Percentiles rank a stretch among this genome's conserved stretches.
Evolutionary conservation across 1,139 yeast genomes (phyloP).

Genomic region (Geotrichum fermentans): DNA sequence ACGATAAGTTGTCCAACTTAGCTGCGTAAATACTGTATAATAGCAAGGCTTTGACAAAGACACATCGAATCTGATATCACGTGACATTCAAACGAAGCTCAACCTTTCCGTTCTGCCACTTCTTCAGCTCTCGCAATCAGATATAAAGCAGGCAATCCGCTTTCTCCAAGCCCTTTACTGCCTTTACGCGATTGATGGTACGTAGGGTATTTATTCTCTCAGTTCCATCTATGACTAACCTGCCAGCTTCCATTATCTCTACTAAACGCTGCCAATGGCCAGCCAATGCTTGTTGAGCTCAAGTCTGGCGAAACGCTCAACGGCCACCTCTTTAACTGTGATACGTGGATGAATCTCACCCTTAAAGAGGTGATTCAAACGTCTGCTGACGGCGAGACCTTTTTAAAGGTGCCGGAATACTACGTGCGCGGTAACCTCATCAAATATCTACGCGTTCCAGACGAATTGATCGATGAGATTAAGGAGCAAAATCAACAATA

Average conservation of each 20-base stretch:
- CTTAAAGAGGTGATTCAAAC: slow-evolving; percentile 73
- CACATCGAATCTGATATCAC: too few relatives aligned
- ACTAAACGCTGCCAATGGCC: slow-evolving; percentile 86
- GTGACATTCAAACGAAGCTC: too few relatives aligned
- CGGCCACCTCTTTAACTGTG: slow-evolving; percentile 83
- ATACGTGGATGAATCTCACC: slow-evolving; percentile 94
- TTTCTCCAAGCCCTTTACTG: too few relatives aligned
- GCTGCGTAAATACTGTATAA: too few relatives aligned
- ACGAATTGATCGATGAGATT: slow-evolving; percentile 44
- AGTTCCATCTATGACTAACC: too few relatives aligned
- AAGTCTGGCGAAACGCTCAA: slow-evolving; percentile 87
- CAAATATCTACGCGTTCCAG: slow-evolving; percentile 62
- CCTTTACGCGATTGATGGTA: too few relatives aligned
- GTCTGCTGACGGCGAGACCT: slow-evolving; percentile 61
- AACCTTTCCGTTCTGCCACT: too few relatives aligned
- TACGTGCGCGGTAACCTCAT: slow-evolving; percentile 83
- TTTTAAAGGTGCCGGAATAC: slow-evolving; percentile 66
- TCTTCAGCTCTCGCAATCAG: too few relatives aligned
- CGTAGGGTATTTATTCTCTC: too few relatives aligned
- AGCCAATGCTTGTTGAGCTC: slow-evolving; percentile 81
- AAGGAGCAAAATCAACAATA: slow-evolving; percentile 61
- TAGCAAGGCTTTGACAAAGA: too few relatives aligned
- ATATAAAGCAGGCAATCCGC: too few relatives aligned
- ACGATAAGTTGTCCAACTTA: too few relatives aligned
- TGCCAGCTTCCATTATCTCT: slow-evolving; percentile 79